Conservation (phyloP, 78 protist genomes). For the Dictyostelium citrinum region DNA sequence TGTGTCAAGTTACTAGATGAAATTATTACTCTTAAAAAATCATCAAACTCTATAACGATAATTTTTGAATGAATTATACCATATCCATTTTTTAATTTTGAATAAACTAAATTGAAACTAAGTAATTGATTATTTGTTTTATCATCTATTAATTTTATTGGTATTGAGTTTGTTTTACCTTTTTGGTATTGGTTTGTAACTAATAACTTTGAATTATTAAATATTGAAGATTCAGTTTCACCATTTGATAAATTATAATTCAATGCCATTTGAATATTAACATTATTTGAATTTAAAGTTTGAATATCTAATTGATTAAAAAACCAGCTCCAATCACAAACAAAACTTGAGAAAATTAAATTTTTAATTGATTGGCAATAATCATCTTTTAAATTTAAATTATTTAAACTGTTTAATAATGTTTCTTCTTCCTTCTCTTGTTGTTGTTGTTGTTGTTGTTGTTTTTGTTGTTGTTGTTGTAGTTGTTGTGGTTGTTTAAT, state of each 20-base stretch:
- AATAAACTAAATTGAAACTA: background rate
- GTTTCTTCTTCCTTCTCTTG: background rate
- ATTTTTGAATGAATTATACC: conserved; percentile 43
- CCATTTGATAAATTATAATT: background rate
- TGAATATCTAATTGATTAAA: background rate
- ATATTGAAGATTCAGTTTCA: background rate
- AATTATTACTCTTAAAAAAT: background rate
- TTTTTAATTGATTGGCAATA: background rate
- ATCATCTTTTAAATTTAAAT: background rate
- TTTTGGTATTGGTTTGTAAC: background rate
- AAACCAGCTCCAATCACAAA: conserved; percentile 47
- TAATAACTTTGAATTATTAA: background rate
- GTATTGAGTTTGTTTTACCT: background rate
- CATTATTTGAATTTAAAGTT: background rate
- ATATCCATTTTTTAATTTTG: background rate
- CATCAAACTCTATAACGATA: background rate
- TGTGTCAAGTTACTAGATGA: conserved; percentile 13
- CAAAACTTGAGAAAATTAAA: conserved; percentile 6
- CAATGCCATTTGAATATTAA: background rate
- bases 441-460: background rate
- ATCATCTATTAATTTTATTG: background rate
- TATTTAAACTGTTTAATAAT: background rate
- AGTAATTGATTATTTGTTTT: background rate
- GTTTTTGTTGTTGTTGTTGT: background rate
- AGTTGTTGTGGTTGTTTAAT: background rate